Conservation (phyloP, 2,329 filamentous ascomycete species). For the Fusarium longipes region DNA sequence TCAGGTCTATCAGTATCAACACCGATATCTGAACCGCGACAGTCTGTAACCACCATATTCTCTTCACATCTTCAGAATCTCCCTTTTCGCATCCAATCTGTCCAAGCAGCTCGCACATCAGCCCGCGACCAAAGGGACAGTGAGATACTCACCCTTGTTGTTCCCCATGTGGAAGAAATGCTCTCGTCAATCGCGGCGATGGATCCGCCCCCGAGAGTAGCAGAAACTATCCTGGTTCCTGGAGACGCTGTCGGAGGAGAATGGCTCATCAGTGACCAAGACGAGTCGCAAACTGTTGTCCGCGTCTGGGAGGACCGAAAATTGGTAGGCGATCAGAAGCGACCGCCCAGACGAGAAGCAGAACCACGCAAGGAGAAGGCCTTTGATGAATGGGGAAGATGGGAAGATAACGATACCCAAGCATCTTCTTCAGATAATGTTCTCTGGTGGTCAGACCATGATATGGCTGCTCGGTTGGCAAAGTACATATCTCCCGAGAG, state of each 20-base stretch:
- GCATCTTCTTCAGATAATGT: slow-evolving; percentile 1
- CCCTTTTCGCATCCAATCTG: slow-evolving; percentile 52
- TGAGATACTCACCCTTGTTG: slow-evolving; percentile 53
- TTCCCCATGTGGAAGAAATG: slow-evolving; percentile 57
- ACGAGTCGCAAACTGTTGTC: slow-evolving; percentile 48
- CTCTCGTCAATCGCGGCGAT: slow-evolving; percentile 53
- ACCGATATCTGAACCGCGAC: slow-evolving; percentile 1
- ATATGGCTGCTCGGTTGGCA: slow-evolving; percentile 59
- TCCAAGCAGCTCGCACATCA: slow-evolving; percentile 49
- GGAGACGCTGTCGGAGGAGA: slow-evolving; percentile 51
- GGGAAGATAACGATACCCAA: slow-evolving; percentile 44
- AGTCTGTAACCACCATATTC: slow-evolving; percentile 47
- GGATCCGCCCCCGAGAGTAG: slow-evolving; percentile 48
- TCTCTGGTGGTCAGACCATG: slow-evolving; percentile 62
- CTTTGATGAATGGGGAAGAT: slow-evolving; percentile 62
- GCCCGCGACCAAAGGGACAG: slow-evolving; percentile 54
- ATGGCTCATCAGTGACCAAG: slow-evolving; percentile 53
- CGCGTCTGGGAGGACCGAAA: slow-evolving; percentile 44
- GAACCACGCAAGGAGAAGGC: slow-evolving; percentile 33
- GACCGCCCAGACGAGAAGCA: not conserved
- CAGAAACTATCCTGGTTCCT: slow-evolving; percentile 61
- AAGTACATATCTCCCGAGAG: slow-evolving; percentile 55
- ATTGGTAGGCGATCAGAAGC: slow-evolving; percentile 18
- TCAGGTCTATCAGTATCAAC: slow-evolving; percentile 25
- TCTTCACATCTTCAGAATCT: slow-evolving; percentile 53